These are phyloP conservation scores for Stachybotrys elegans DNA, from an alignment of 2,329 filamentous ascomycete genomes.

Conservation along the genomic window DNA sequence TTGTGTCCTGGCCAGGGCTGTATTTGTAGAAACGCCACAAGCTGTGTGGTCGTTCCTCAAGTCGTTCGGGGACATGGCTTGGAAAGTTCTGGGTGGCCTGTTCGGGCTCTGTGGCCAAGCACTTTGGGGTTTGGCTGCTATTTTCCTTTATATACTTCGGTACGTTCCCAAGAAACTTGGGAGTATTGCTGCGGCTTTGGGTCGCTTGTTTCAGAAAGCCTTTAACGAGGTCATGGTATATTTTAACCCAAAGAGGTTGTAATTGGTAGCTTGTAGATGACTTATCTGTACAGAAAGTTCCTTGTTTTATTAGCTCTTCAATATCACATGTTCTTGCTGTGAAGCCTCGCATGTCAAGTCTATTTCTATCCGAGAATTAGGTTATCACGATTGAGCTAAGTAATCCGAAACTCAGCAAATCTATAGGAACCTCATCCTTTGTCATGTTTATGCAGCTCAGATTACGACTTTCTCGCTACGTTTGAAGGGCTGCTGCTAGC, in stretches of 20 bases:
- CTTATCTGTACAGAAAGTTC: no score
- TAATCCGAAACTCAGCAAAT: no score
- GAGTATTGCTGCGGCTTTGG: slow-evolving; percentile 24
- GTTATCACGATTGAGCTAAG: no score
- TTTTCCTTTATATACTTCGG: slow-evolving; percentile 21
- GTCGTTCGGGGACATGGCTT: slow-evolving; percentile 16
- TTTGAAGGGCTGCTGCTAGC: slow-evolving; percentile 52
- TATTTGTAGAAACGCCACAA: slow-evolving; percentile 26
- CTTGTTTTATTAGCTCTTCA: no score
- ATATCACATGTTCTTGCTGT: no score
- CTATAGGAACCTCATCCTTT: no score
- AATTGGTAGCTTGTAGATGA: no score
- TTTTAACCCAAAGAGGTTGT: slow-evolving; percentile 29
- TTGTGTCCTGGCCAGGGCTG: slow-evolving; percentile 17
- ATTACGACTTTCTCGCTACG: no score
- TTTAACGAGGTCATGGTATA: slow-evolving; percentile 30
- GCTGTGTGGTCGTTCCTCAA: slow-evolving; percentile 18
- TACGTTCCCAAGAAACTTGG: slow-evolving; percentile 28
- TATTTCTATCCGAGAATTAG: no score
- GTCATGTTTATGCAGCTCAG: no score
- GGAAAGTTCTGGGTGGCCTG: slow-evolving; percentile 20
- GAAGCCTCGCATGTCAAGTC: no score
- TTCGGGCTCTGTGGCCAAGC: slow-evolving; percentile 24
- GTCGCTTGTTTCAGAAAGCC: slow-evolving; percentile 21
- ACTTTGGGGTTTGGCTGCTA: slow-evolving; percentile 18